Evolutionary conservation across 176 grass and related monocot genomes (phyloP).

Genomic region (Alopecurus myosuroides): DNA sequence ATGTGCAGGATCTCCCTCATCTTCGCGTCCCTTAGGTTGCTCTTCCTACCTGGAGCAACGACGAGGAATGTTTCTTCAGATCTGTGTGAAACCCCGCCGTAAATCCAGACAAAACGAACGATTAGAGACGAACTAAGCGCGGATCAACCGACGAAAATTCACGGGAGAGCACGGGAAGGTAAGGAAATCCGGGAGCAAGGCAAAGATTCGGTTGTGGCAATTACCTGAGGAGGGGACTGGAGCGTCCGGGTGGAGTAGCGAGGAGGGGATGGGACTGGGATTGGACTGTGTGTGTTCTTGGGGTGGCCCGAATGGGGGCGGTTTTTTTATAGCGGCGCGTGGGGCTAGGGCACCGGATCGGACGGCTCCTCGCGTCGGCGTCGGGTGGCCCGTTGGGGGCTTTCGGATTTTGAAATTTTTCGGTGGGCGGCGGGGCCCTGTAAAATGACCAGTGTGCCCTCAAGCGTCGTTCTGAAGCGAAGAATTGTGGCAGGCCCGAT

Average conservation of each 20-base stretch:
- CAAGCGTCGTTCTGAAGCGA: neutral
- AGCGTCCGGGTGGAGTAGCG: neutral
- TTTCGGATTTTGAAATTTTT: constrained; percentile 34
- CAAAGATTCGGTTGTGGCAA: neutral
- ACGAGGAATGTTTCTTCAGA: neutral
- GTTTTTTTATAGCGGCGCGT: constrained; percentile 25
- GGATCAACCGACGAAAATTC: neutral
- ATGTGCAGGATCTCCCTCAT: constrained; percentile 96
- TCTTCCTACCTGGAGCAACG: neutral
- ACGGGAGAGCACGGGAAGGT: neutral
- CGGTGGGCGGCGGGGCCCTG: neutral
- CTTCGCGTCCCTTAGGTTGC: neutral
- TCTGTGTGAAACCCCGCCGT: neutral
- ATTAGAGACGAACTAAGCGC: neutral
- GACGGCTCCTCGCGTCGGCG: neutral
- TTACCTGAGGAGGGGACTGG: constrained; percentile 17
- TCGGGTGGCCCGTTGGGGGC: constrained; percentile 1
- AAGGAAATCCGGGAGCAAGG: neutral
- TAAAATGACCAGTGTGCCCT: neutral
- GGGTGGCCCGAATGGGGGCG: neutral
- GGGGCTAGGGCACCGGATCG: constrained; percentile 22
- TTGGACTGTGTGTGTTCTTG: neutral
- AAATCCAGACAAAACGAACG: neutral
- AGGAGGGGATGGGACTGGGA: neutral
- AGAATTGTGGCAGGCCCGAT: neutral